Conservation (phyloP, 768 basidiomycete genomes). For the Hypholoma fasciculare region DNA sequence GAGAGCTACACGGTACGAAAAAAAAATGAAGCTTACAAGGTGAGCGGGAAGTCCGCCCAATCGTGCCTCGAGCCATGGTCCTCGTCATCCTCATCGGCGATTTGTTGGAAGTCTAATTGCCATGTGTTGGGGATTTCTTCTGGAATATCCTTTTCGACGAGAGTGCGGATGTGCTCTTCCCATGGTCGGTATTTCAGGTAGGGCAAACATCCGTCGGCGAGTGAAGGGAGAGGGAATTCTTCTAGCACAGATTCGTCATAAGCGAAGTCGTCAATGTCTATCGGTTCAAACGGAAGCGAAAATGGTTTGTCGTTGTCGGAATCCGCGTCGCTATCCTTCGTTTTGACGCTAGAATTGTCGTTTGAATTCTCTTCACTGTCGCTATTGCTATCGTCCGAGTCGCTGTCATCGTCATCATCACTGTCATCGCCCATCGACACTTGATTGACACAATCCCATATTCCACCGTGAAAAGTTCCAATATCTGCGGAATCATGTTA, state of each 20-base stretch:
- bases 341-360: too few relatives aligned
- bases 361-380: too few relatives aligned
- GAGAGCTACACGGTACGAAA: background rate
- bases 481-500: background rate
- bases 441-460: constrained; percentile 8
- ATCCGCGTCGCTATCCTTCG: background rate
- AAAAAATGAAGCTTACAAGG: background rate
- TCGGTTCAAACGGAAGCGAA: constrained; percentile 1
- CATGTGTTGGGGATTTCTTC: constrained; percentile 7
- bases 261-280: constrained; percentile 1
- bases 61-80: background rate
- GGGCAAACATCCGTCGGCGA: background rate
- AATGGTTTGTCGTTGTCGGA: background rate
- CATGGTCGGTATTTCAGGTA: constrained; percentile 9
- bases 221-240: constrained; percentile 1
- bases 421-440: too few relatives aligned
- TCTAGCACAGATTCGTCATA: constrained; percentile 1
- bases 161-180: constrained; percentile 8
- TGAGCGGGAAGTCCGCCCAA: constrained; percentile 2
- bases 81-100: background rate
- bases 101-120: background rate
- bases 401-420: too few relatives aligned
- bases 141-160: constrained; percentile 1
- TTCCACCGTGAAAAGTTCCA: constrained; percentile 7
- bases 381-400: too few relatives aligned